Evolutionary conservation across 352 stramenopile genomes (phyloP).

Genomic region (Globisporangium canariense): DNA sequence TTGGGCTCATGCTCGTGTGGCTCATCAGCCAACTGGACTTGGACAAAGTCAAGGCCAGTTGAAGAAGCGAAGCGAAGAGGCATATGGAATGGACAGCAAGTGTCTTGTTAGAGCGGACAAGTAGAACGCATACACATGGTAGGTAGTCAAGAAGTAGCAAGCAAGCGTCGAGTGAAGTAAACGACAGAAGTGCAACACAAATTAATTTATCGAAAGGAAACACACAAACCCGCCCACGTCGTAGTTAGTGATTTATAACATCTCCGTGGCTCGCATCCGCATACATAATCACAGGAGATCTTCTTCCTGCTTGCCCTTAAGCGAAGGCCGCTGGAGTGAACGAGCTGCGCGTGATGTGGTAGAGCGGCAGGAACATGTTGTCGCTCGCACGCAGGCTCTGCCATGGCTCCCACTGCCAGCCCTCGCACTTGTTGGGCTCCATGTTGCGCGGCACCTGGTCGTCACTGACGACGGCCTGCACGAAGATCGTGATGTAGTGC

Average conservation of each 20-base stretch:
- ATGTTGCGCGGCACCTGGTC: constrained; percentile 62
- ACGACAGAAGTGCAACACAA: neutral
- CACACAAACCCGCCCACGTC: neutral
- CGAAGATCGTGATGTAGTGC: constrained; percentile 87
- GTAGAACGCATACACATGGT: neutral
- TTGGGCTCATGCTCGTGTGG: constrained; percentile 36
- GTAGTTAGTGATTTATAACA: no score
- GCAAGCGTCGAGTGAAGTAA: neutral
- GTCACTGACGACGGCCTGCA: constrained; percentile 57
- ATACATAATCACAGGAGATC: neutral
- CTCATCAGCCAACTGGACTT: constrained; percentile 30
- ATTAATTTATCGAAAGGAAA: constrained; percentile 1
- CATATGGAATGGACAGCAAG: neutral
- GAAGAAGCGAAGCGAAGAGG: neutral
- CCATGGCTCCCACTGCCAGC: constrained; percentile 69
- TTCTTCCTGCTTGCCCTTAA: neutral
- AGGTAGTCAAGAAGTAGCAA: neutral
- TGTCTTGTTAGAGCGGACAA: neutral
- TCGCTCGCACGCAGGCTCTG: constrained; percentile 42
- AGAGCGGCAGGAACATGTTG: constrained; percentile 74
- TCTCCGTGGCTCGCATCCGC: neutral
- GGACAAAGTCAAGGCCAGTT: constrained; percentile 7
- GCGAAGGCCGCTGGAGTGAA: constrained; percentile 37
- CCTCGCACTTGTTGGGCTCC: constrained; percentile 82
- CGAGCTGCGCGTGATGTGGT: constrained; percentile 57